These are phyloP conservation scores for Cercis canadensis DNA, from an alignment of 306 rosid genomes.

Conservation along the genomic window DNA sequence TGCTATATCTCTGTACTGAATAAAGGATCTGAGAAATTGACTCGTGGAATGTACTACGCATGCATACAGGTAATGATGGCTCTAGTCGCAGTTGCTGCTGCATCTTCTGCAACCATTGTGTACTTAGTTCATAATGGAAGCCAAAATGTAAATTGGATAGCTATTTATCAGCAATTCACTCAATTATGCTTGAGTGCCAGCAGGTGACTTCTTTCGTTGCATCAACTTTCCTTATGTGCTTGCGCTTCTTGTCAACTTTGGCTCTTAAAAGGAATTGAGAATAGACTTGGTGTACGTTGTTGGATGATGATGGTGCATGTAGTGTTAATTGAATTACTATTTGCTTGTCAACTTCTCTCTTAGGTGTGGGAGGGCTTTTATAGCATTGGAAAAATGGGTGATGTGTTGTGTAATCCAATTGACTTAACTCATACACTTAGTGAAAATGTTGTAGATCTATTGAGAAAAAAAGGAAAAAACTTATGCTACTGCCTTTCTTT, in stretches of 20 bases:
- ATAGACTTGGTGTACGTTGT: slow-evolving; percentile 24
- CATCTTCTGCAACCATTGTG: slow-evolving; percentile 52
- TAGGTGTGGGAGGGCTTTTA: no score
- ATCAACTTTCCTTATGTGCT: slow-evolving; percentile 34
- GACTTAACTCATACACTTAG: no score
- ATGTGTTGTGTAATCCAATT: no score
- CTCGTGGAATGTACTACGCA: no score
- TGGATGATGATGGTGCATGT: no score
- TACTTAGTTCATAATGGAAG: slow-evolving; percentile 75
- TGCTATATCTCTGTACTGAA: background rate
- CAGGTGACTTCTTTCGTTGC: slow-evolving; percentile 56
- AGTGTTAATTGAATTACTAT: no score
- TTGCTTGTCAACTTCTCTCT: no score
- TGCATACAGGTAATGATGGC: slow-evolving; percentile 54
- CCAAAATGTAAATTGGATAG: slow-evolving; percentile 65
- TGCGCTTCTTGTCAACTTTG: slow-evolving; percentile 53
- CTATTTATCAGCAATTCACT: slow-evolving; percentile 49
- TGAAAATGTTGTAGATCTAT: no score
- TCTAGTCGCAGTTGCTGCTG: slow-evolving; percentile 50
- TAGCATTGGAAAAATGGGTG: no score
- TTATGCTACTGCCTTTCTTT: no score
- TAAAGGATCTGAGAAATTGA: no score
- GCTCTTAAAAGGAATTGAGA: slow-evolving; percentile 50
- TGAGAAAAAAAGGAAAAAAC: no score
- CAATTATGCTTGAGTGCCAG: slow-evolving; percentile 54